Evolutionary conservation across 148 eudicot genomes (phyloP), one percentile per base, ranked within the genome.

Genomic region (Cornus florida): DNA sequence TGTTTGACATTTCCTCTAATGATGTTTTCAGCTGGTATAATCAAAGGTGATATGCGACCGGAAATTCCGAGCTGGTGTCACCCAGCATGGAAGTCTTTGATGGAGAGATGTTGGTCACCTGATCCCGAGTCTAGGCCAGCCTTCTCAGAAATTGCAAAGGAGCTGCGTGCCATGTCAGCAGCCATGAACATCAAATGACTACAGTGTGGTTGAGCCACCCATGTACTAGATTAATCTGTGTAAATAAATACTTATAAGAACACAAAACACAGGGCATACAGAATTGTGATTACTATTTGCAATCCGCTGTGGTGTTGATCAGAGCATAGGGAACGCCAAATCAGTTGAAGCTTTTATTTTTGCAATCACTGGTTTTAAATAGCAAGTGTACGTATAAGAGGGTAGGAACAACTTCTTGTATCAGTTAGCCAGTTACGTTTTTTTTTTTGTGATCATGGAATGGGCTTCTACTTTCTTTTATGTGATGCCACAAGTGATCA

Each of bases 91-190:
- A 87, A 84, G 71, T 82, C 82, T 7, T 83, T 89, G 74, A 85
- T 87, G 88, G 88, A 85, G 83, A 83, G 83, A 50, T 87, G 88
- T 32, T 89, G 90, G 90, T 81, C 86, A 10, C 70, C 82, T 6
- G 76, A 75, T 33, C 85, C 85, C 3, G 72, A 48, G n/a, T 39
- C 64, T n/a, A 78, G 85, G 70, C 85, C 85, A 14, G 16, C 78
- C 4, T 83, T 83, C 68, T 74, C 79, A 24, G 82, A 83, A 22
- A 70, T 83, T 16, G 72, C 82, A 12, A 78, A 79, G 76, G 82
- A 83, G 72, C 79, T 83, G 11, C 71, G 85, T 24, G 38, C 79
- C 31, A 79, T 83, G 82, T 77, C 82, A 53, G 57, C 71, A 0
- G 43, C 82, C n/a, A 62, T 78, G 78, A 83, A 83, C 78, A 83